Conservation (phyloP, 148 eudicot genomes). For the Nyssa sinensis region DNA sequence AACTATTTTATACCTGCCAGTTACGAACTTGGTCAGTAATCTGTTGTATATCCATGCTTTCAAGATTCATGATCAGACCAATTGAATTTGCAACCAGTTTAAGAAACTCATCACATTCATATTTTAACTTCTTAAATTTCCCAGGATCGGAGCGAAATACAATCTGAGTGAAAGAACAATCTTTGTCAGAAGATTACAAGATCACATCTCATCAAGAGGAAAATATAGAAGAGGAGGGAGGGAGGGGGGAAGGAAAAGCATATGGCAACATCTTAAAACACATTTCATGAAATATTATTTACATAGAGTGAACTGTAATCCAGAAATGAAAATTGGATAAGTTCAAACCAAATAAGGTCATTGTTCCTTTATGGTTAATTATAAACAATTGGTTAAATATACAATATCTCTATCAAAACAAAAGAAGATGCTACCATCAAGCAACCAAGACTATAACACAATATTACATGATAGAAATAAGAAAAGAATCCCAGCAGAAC, state of each 20-base stretch:
- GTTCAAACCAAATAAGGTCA: neutral
- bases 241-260: neutral
- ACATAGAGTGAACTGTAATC: neutral
- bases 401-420: neutral
- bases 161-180: constrained; percentile 38
- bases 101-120: constrained; percentile 64
- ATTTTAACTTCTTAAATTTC: constrained; percentile 64
- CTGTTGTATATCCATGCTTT: constrained; percentile 23
- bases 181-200: constrained; percentile 14
- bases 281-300: neutral
- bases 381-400: neutral
- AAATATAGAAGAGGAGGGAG: neutral
- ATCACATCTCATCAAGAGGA: neutral
- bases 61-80: constrained; percentile 21
- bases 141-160: constrained; percentile 69
- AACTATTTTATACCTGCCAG: constrained; percentile 64
- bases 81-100: constrained; percentile 25
- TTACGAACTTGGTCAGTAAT: constrained; percentile 44
- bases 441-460: too few species aligned
- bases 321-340: neutral
- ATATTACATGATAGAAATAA: neutral
- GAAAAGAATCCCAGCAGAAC: neutral
- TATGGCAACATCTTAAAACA: neutral
- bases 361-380: neutral
- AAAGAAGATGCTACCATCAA: too few species aligned